Evolutionary conservation across 2,329 filamentous ascomycete genomes (phyloP).

Genomic region (Scedosporium apiospermum): DNA sequence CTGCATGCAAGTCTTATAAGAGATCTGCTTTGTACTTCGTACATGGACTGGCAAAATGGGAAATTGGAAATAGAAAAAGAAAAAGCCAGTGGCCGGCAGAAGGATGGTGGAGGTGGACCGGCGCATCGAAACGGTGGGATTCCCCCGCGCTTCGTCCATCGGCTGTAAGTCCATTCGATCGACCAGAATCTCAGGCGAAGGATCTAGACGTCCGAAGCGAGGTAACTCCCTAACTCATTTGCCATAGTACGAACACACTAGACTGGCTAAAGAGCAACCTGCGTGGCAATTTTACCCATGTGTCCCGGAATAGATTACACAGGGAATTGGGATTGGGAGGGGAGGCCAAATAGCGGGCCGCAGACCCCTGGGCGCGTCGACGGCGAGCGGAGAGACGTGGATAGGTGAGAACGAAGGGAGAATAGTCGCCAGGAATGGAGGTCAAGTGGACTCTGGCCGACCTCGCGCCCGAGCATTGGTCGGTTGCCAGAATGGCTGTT

Average conservation of each 20-base stretch:
- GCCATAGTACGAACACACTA: neutral
- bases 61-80: neutral
- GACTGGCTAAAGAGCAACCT: neutral
- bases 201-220: neutral
- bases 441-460: neutral
- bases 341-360: neutral
- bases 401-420: neutral
- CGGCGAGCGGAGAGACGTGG: neutral
- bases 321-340: neutral
- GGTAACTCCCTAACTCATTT: neutral
- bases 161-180: neutral
- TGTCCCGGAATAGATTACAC: neutral
- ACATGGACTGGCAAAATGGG: neutral
- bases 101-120: neutral
- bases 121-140: neutral
- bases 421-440: neutral
- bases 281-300: neutral
- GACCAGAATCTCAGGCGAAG: no score
- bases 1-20: neutral
- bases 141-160: conserved; percentile 1
- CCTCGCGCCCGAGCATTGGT: neutral
- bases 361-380: neutral
- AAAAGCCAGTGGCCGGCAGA: neutral
- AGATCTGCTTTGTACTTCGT: neutral
- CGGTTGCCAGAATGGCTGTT: neutral